These are phyloP conservation scores for Macrolepiota albuminosa DNA, from an alignment of 768 basidiomycete species.

Conservation along the genomic window DNA sequence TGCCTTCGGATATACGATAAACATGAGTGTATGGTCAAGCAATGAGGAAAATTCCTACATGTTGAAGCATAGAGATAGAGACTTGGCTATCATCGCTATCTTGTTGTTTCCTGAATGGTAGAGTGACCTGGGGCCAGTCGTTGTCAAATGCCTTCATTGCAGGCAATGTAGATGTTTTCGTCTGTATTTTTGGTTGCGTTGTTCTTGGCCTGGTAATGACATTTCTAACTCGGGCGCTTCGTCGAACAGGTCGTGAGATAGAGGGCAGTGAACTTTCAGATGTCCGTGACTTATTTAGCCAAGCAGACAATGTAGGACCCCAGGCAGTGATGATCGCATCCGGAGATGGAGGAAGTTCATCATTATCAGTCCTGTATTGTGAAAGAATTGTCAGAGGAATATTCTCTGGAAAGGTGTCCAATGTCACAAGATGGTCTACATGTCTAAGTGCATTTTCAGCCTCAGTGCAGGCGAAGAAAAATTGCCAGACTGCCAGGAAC, in stretches of 20 bases:
- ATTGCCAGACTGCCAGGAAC: not conserved
- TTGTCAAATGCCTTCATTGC: not conserved
- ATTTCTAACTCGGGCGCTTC: not conserved
- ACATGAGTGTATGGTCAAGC: not conserved
- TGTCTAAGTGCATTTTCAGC: not conserved
- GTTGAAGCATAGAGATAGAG: not conserved
- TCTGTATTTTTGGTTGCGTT: not conserved
- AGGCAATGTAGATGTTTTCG: not conserved
- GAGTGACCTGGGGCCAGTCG: not conserved
- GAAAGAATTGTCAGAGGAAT: not conserved
- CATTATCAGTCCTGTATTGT: too few species aligned
- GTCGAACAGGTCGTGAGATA: not conserved
- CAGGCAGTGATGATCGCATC: not conserved
- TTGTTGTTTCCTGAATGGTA: not conserved
- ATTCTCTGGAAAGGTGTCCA: not conserved
- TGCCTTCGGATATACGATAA: not conserved
- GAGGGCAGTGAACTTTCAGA: not conserved
- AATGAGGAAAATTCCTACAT: not conserved
- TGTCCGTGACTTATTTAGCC: not conserved
- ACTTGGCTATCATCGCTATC: not conserved
- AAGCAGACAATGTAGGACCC: not conserved
- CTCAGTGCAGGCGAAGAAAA: not conserved
- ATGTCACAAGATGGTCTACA: not conserved
- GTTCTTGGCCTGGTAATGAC: not conserved
- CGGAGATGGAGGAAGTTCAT: not conserved